Base-by-base conservation (phyloP, 305 asterid species). In the Petunia hybrid region DNA sequence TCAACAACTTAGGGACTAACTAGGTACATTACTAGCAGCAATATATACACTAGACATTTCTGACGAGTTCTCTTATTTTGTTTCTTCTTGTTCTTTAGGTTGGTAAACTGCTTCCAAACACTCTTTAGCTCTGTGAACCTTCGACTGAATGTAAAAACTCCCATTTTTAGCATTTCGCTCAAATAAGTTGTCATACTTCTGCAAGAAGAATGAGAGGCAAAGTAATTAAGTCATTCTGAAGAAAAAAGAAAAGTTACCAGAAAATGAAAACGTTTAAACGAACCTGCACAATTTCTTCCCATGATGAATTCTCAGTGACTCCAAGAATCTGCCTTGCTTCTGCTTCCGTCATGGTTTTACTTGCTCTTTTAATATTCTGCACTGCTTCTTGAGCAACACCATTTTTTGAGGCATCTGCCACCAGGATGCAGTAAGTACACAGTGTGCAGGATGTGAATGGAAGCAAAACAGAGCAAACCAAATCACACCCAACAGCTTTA, bases 241-340 rank as follows among this genome's bases (percentile, higher is more conserved):
- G 56, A 39, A 14, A 22, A 40, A 53, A 69, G 4, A 14, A 46
- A 39, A 59, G 38, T 8, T 22, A 22, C 7, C 51, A 40, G 53
- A 36, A 66, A 78, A 48, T n/a, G 1, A 12, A 39, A 53, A 13
- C n/a, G 8, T 56, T 66, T 61, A 80, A 14, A 82, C 16, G 10
- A 76, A 92, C 97, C 96, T 94, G 84, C 84, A 87, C 60, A 84
- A 92, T 81, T 80, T 94, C 98, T 82, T 92, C 95, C 98, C 96
- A 90, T 9, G 97, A 78, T 22, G 95, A 81, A 42, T 87, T 81
- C 88, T 91, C 97, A 3, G 91, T 8, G 46, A 95, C 92, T 0
- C 97, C 98, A 46, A 95, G 97, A 83, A 93, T 91, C 85, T 95
- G 93, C 83, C 95, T 92, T 2, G 98, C 98, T 89, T 95, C 97